Evolutionary conservation across 345 rosid species (phyloP), one percentile per base, ranked within the genome.

Genomic region (Erucastrum elatum): DNA sequence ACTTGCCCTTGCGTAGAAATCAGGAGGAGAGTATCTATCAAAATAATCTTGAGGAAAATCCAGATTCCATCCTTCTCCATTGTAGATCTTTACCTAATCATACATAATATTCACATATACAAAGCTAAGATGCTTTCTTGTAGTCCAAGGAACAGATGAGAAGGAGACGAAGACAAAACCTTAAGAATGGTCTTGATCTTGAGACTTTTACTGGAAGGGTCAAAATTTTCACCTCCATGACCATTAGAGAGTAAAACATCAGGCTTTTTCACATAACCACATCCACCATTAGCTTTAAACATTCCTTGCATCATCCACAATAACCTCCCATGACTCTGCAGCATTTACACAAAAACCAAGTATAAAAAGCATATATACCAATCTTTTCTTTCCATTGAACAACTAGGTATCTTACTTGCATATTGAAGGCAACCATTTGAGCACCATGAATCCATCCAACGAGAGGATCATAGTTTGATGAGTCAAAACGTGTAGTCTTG

Each of bases 401-500:
- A 34, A 71, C 64, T 13, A 13, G 8, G 30, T 8, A 1, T 44
- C 71, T 77, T 75, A 94, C 98, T 90, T 95, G 99, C 98, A 95
- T 95, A 78, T 95, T 95, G 68, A 93, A 95, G 71, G 99, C 99
- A 75, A 95, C 97, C 99, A 95, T 93, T 82, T 95, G 99, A 83
- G 99, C 99, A 77, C 97, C 99, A 73, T 90, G 92, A 78, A 81
- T 88, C 98, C 98, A 95, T 29, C 98, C 97, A 44, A 90, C 44
- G 5, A 87, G 79, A 8, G 99, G 98, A 78, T 90, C 81, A 84
- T 92, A 94, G 77, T 94, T 94, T 10, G 98, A 90, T 30, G 98
- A 94, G 75, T 82, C 69, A 1, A 94, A 71, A 7, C 98, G 86
- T 21, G 21, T 21, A 21, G 21, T 21, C 21, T 21, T 21, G 21